Conservation (phyloP, 2,329 filamentous ascomycete genomes). For the Onygenales sp. region DNA sequence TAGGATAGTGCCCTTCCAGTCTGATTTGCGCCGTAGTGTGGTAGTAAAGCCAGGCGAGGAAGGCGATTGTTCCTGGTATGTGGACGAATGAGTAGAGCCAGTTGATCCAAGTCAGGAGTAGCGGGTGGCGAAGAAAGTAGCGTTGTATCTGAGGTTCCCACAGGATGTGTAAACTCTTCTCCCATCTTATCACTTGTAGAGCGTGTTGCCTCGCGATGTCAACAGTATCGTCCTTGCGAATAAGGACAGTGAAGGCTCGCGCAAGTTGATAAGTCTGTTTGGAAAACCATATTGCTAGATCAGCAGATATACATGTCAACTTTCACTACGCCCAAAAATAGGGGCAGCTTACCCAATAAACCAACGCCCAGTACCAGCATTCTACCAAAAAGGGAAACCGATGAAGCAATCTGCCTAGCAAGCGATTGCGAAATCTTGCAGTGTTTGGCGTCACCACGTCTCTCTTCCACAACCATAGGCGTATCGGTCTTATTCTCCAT, state of each 20-base stretch:
- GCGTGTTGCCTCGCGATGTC: conserved; percentile 60
- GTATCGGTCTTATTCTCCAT: conserved; percentile 44
- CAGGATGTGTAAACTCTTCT: conserved; percentile 56
- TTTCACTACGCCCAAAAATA: neutral
- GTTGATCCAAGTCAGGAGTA: conserved; percentile 59
- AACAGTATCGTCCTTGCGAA: conserved; percentile 58
- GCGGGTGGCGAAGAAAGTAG: conserved; percentile 45
- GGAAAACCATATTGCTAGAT: neutral
- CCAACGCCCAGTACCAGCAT: conserved; percentile 67
- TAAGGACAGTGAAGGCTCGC: conserved; percentile 61
- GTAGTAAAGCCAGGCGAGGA: conserved; percentile 58
- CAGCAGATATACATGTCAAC: neutral
- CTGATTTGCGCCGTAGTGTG: conserved; percentile 56
- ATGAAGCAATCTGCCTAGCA: conserved; percentile 54
- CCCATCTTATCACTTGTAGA: conserved; percentile 57
- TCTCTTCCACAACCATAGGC: conserved; percentile 36
- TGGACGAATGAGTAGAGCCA: conserved; percentile 68
- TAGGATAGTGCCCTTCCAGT: conserved; percentile 27
- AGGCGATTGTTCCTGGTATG: conserved; percentile 66
- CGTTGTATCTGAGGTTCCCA: conserved; percentile 54
- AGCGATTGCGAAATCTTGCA: conserved; percentile 47
- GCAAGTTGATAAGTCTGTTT: conserved; percentile 62
- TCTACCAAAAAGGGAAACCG: conserved; percentile 65
- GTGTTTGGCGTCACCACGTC: conserved; percentile 54
- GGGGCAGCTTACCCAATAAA: conserved; percentile 60